phyloP scores from a whole-genome alignment of 2,329 filamentous ascomycete species.

The Clonostachys sp. region DNA sequence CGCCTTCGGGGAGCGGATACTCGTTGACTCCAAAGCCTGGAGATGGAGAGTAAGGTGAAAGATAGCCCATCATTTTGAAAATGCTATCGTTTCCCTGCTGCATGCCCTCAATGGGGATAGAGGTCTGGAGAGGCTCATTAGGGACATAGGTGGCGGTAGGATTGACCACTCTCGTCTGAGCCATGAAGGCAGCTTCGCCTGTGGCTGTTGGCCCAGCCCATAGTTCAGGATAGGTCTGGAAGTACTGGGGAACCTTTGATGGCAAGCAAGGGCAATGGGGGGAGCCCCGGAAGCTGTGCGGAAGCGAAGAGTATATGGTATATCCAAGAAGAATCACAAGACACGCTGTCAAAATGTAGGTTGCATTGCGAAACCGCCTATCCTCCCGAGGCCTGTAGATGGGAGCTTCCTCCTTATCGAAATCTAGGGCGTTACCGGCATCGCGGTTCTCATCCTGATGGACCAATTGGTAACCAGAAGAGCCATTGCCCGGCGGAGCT shows the following conservation, averaged over 20 bases:
- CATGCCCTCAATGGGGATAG: constrained; percentile 59
- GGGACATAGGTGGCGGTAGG: constrained; percentile 63
- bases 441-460: constrained; percentile 15
- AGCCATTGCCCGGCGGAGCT: background rate
- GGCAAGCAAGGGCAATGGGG: constrained; percentile 21
- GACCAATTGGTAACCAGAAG: constrained; percentile 22
- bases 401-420: background rate
- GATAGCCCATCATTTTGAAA: constrained; percentile 62
- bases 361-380: constrained; percentile 1
- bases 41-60: constrained; percentile 67
- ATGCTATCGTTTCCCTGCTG: constrained; percentile 56
- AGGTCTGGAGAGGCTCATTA: constrained; percentile 67
- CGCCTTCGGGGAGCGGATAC: constrained; percentile 60
- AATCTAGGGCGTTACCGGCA: background rate
- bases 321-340: constrained; percentile 27
- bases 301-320: constrained; percentile 28
- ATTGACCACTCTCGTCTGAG: constrained; percentile 64
- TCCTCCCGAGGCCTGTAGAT: background rate
- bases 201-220: constrained; percentile 67
- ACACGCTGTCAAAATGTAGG: background rate
- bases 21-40: constrained; percentile 73
- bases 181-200: constrained; percentile 64
- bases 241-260: constrained; percentile 53
- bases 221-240: constrained; percentile 55
- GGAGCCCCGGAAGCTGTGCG: constrained; percentile 14